phyloP scores from a whole-genome alignment of 768 basidiomycete genomes.

The Pulveroboletus sp. region DNA sequence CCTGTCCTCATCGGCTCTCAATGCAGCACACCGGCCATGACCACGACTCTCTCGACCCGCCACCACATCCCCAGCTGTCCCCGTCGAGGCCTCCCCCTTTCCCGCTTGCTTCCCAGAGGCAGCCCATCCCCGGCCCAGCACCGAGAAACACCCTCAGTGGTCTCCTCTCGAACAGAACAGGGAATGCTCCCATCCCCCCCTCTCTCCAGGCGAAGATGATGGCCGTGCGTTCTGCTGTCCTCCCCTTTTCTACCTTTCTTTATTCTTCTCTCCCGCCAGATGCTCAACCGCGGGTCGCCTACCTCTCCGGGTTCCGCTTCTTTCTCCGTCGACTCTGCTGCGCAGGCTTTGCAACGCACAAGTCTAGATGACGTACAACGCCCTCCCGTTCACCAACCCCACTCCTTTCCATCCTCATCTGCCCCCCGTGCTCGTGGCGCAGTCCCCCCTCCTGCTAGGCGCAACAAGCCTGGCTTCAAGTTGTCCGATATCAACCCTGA shows the following conservation, averaged over 20 bases:
- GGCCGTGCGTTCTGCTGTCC: slow-evolving; percentile 48
- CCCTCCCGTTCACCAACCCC: slow-evolving; percentile 30
- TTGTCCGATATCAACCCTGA: slow-evolving; percentile 57
- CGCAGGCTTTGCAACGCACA: slow-evolving; percentile 37
- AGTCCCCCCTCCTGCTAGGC: slow-evolving; percentile 37
- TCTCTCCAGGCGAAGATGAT: slow-evolving; percentile 92
- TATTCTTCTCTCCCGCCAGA: slow-evolving; percentile 32
- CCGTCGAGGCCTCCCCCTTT: background rate
- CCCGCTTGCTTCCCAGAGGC: slow-evolving; percentile 6
- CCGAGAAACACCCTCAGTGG: slow-evolving; percentile 32
- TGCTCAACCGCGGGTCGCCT: slow-evolving; percentile 41
- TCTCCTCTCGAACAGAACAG: slow-evolving; percentile 41
- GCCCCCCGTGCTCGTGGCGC: slow-evolving; percentile 25
- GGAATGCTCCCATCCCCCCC: slow-evolving; percentile 76
- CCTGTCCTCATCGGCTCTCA: background rate
- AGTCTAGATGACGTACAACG: slow-evolving; percentile 28
- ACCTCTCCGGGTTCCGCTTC: slow-evolving; percentile 22
- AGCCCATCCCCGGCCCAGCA: background rate
- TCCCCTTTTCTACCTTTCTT: background rate
- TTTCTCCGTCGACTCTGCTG: slow-evolving; percentile 37
- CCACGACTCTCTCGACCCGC: slow-evolving; percentile 3
- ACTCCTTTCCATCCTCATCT: slow-evolving; percentile 34
- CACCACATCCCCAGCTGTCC: background rate
- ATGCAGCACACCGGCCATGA: slow-evolving; percentile 25
- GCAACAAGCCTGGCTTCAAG: slow-evolving; percentile 52